A percentile compares a stretch with the other conserved stretches of the same genome.
phyloP scores from a whole-genome alignment of 2,329 filamentous ascomycete genomes.

The Alternaria postmessia region DNA sequence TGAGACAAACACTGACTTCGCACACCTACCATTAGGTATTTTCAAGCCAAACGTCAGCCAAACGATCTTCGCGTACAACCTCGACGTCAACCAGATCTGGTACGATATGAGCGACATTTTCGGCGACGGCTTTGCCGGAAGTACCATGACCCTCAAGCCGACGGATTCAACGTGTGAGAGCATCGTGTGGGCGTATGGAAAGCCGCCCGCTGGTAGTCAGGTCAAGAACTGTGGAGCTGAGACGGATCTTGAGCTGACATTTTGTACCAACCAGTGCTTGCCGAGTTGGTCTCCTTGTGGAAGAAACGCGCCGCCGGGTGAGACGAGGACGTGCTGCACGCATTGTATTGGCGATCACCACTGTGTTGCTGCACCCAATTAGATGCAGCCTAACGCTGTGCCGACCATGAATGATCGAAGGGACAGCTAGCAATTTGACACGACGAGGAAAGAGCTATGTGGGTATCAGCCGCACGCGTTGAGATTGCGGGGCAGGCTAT shows the following conservation, averaged over 20 bases:
- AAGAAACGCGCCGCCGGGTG: constrained; percentile 27
- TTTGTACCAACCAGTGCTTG: constrained; percentile 41
- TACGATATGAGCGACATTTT: constrained; percentile 43
- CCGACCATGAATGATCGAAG: neutral
- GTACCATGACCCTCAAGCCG: constrained; percentile 35
- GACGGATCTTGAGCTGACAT: constrained; percentile 36
- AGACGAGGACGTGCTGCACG: constrained; percentile 35
- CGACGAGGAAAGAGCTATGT: neutral
- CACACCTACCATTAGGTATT: constrained; percentile 4
- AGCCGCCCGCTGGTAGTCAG: constrained; percentile 34
- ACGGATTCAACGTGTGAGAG: constrained; percentile 30
- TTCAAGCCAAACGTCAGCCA: constrained; percentile 41
- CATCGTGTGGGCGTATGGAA: constrained; percentile 38
- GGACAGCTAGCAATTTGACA: neutral
- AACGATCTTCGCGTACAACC: constrained; percentile 40
- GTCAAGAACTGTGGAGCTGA: constrained; percentile 31
- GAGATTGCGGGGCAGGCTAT: neutral
- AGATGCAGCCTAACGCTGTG: neutral
- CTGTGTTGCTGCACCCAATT: constrained; percentile 32
- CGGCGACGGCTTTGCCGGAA: constrained; percentile 37
- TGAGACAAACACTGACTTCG: no score
- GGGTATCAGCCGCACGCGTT: neutral
- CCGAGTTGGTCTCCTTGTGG: constrained; percentile 42
- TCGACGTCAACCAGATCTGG: constrained; percentile 33
- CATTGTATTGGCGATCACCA: constrained; percentile 42